These are phyloP conservation scores for Clarkia xantiana DNA, from an alignment of 345 rosid species.

Conservation along the genomic window DNA sequence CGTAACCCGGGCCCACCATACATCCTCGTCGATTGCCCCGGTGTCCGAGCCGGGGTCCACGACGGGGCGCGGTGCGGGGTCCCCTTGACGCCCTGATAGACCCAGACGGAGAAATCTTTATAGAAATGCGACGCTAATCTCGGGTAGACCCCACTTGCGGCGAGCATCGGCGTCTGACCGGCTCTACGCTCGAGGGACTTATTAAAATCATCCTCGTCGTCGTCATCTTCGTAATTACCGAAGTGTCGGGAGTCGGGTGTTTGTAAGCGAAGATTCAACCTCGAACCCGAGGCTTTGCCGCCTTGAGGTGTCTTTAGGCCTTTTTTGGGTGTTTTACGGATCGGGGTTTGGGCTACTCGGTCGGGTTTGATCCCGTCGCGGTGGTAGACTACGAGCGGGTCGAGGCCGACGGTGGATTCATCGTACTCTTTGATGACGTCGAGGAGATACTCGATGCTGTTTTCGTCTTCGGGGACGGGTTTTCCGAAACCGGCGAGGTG, in stretches of 20 bases:
- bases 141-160: conserved; percentile 25
- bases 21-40: conserved; percentile 22
- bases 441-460: conserved; percentile 70
- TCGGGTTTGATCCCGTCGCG: conserved; percentile 25
- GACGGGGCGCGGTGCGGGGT: conserved; percentile 42
- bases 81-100: conserved; percentile 38
- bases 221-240: conserved; percentile 50
- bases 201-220: conserved; percentile 29
- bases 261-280: conserved; percentile 49
- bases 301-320: too few relatives aligned
- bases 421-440: conserved; percentile 80
- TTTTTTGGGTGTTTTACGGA: conserved; percentile 5
- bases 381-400: conserved; percentile 58
- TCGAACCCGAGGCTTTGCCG: too few relatives aligned
- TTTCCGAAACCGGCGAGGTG: conserved; percentile 64
- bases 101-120: conserved; percentile 52
- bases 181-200: conserved; percentile 36
- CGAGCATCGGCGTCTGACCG: conserved; percentile 25
- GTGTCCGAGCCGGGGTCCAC: conserved; percentile 51
- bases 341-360: conserved; percentile 14
- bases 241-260: conserved; percentile 19
- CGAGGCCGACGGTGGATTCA: conserved; percentile 56
- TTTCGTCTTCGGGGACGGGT: conserved; percentile 79
- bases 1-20: conserved; percentile 18
- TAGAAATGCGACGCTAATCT: conserved; percentile 57